Conservation (phyloP, 371 early-diverging fungal genomes). For the Rhizopus delemar region DNA sequence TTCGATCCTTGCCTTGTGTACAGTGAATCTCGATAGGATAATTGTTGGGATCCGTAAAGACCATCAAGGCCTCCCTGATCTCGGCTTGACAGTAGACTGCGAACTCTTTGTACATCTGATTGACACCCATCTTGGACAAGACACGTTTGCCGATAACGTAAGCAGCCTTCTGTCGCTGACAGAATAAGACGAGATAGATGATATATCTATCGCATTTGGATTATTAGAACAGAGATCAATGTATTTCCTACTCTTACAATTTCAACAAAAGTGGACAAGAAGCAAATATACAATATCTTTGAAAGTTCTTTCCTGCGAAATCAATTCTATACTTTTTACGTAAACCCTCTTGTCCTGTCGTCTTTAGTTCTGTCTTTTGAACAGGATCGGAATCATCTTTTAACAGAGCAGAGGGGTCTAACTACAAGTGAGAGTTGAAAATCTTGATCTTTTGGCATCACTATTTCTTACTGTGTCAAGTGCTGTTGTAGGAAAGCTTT, state of each 20-base stretch:
- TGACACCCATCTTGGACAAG: conserved; percentile 57
- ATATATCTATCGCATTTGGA: conserved; percentile 30
- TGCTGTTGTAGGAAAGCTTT: conserved; percentile 32
- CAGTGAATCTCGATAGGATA: conserved; percentile 79
- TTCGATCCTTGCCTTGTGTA: conserved; percentile 80
- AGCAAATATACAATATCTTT: conserved; percentile 44
- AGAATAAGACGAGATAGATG: conserved; percentile 28
- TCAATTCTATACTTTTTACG: conserved; percentile 41
- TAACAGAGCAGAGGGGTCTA: neutral
- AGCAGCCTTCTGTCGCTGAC: conserved; percentile 48
- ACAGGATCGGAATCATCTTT: neutral
- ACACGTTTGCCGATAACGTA: conserved; percentile 52
- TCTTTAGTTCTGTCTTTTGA: neutral
- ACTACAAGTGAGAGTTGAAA: neutral
- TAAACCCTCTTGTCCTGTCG: conserved; percentile 6
- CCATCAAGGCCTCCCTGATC: conserved; percentile 50
- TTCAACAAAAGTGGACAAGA: conserved; percentile 37
- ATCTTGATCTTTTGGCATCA: neutral
- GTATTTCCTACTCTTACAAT: conserved; percentile 25
- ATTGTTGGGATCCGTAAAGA: conserved; percentile 55
- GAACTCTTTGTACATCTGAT: conserved; percentile 62
- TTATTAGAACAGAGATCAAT: neutral
- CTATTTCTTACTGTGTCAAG: conserved; percentile 21
- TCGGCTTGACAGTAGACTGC: conserved; percentile 56
- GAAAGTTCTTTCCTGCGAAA: conserved; percentile 47